Conservation (phyloP, 2,329 filamentous ascomycete genomes). For the Xylariales sp. region DNA sequence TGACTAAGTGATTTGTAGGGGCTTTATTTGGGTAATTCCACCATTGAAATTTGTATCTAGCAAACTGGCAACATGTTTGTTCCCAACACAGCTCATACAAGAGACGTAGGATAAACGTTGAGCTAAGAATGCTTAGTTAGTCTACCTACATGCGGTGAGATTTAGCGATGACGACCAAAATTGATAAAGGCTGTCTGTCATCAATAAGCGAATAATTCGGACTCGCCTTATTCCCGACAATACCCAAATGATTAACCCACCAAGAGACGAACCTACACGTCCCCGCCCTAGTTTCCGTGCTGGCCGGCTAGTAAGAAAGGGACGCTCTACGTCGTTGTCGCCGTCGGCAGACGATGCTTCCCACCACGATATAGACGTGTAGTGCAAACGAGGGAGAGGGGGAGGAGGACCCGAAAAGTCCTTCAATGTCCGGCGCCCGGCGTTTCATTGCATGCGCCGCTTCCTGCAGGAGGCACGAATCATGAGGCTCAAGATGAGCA, state of each 20-base stretch:
- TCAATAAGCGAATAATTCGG: neutral
- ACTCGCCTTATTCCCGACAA: neutral
- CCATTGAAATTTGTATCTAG: neutral
- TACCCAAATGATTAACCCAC: neutral
- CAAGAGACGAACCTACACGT: neutral
- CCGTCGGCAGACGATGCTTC: neutral
- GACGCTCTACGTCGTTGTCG: neutral
- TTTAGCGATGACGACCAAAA: neutral
- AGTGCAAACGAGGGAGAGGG: slow-evolving; percentile 5
- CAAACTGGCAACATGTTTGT: neutral
- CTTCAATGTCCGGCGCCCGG: slow-evolving; percentile 1
- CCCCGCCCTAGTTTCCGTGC: neutral
- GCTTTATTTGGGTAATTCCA: neutral
- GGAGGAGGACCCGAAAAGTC: neutral
- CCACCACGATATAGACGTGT: neutral
- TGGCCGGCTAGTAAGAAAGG: neutral
- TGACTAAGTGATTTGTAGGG: neutral
- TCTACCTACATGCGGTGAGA: neutral
- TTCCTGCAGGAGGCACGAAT: slow-evolving; percentile 28
- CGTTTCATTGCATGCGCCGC: slow-evolving; percentile 26
- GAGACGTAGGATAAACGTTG: neutral
- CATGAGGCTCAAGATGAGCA: slow-evolving; percentile 37
- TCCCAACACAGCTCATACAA: neutral
- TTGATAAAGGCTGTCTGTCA: slow-evolving; percentile 1
- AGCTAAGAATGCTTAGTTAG: slow-evolving; percentile 1